phyloP scores from a whole-genome alignment of 2,329 filamentous ascomycete genomes.

The Penicillium palitans region DNA sequence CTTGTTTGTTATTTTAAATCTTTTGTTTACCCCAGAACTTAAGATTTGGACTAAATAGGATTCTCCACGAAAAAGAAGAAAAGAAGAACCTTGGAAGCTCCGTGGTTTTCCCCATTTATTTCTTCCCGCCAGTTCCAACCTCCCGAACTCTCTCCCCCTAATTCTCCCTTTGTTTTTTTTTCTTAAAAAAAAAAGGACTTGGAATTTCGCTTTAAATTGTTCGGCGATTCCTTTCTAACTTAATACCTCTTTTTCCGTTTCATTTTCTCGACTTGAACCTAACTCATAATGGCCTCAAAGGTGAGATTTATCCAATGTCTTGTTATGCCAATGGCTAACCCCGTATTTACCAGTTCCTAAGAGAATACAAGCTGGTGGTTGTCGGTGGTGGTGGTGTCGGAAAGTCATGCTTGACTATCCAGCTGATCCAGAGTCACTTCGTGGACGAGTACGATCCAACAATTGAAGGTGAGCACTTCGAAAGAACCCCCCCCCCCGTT shows the following conservation, averaged over 20 bases:
- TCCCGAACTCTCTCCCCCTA: constrained; percentile 18
- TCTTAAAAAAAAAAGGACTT: constrained; percentile 1
- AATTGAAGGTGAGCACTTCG: constrained; percentile 73
- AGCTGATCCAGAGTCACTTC: constrained; percentile 94
- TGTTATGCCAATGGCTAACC: not conserved
- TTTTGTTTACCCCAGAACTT: constrained; percentile 7
- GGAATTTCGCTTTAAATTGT: constrained; percentile 5
- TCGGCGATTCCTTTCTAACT: constrained; percentile 7
- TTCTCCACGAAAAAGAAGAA: not conserved
- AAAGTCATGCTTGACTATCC: constrained; percentile 98
- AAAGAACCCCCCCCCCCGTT: not conserved
- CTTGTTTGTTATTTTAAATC: not conserved
- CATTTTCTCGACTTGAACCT: constrained; percentile 6
- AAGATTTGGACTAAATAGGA: not conserved
- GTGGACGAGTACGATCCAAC: constrained; percentile 99
- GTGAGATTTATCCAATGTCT: constrained; percentile 17
- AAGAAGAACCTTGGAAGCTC: not conserved
- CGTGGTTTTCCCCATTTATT: constrained; percentile 7
- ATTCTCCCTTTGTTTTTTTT: constrained; percentile 18
- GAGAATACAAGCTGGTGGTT: constrained; percentile 95
- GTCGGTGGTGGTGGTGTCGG: constrained; percentile 97
- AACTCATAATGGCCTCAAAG: constrained; percentile 28
- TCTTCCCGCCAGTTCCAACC: constrained; percentile 17
- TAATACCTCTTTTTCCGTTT: constrained; percentile 12
- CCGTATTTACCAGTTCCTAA: constrained; percentile 62